Percentiles rank a stretch among this genome's conserved stretches.
These are phyloP conservation scores for Nelumbo lutea DNA, from an alignment of 164 flowering plant species.

Conservation along the genomic window DNA sequence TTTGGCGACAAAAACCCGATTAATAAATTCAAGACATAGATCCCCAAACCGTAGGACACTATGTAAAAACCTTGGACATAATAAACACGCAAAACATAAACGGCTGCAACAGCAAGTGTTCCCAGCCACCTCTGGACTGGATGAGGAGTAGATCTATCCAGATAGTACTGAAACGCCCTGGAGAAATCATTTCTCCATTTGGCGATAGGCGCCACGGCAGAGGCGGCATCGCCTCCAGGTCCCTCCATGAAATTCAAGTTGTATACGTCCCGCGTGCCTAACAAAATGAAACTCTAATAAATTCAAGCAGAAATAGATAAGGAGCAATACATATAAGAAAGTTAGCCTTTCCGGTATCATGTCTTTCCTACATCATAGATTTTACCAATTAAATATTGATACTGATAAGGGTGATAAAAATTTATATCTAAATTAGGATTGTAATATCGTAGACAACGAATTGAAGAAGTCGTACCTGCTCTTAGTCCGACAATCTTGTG, in stretches of 20 bases:
- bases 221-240: slow-evolving; percentile 40
- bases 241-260: slow-evolving; percentile 46
- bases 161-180: slow-evolving; percentile 45
- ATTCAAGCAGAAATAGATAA: not conserved
- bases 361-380: too few species aligned
- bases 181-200: slow-evolving; percentile 50
- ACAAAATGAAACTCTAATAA: not conserved
- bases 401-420: not conserved
- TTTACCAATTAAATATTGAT: not conserved
- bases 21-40: slow-evolving; percentile 43
- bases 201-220: slow-evolving; percentile 43
- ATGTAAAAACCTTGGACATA: slow-evolving; percentile 46
- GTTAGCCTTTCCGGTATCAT: too few species aligned
- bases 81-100: slow-evolving; percentile 34
- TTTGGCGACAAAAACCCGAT: slow-evolving; percentile 53
- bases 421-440: not conserved
- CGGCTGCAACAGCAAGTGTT: slow-evolving; percentile 23
- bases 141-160: slow-evolving; percentile 45
- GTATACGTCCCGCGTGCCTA: not conserved
- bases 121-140: slow-evolving; percentile 42
- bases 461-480: slow-evolving; percentile 1
- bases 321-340: not conserved
- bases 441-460: not conserved
- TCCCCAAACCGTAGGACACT: slow-evolving; percentile 44
- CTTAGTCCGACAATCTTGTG: slow-evolving; percentile 3